Base-by-base conservation (phyloP, 352 stramenopile species). In the Globisporangium cylindrosporum region DNA sequence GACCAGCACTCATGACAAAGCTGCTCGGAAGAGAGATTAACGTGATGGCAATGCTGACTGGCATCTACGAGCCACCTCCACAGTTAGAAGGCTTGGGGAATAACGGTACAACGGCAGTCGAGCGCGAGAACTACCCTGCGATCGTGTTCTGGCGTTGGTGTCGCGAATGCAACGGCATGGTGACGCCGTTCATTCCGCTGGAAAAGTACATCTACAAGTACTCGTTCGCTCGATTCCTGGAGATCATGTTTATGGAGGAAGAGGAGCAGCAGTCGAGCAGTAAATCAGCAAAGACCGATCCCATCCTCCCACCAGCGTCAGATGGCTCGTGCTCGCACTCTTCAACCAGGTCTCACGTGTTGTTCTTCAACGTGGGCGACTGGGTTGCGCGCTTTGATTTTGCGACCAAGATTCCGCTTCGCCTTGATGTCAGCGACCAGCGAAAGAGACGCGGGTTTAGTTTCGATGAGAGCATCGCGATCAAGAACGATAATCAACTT, bases 71-170 rank as follows among this genome's bases (percentile, higher is more conserved):
- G 49, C 74, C 67, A 12, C 34, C 75, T 46, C 66, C 68, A 25
- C 72, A 76, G 66, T 51, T 71, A 20, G 69, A 71, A 14, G 49
- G 49, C 41, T 27, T 12, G 2, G 25, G 36, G 0, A 53, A 36
- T 7, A 43, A 41, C 20, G 43, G 43, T 4, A 51, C 43, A 22
- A 71, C 32, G 32, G 69, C 76, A 46, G 64, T 71, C 4, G 77
- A 82, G 25, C 63, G 53, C 66, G 65, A 83, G 12, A 69, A 66
- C 5, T 78, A 78, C 49, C 84, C 87, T 4, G 74, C 79, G 6
- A 98, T 99, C 65, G 88, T 94, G n/a, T 99, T 97, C 66, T 99
- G 95, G 93, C 97, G 95, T n/a, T 98, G 97, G 79, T 99, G 97
- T 72, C 94, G 80, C n/a, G 86, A 96, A 46, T 99, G 97, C 79